phyloP scores from a whole-genome alignment of 1,284 basidiomycete genomes.

The Tranzscheliella williamsii region DNA sequence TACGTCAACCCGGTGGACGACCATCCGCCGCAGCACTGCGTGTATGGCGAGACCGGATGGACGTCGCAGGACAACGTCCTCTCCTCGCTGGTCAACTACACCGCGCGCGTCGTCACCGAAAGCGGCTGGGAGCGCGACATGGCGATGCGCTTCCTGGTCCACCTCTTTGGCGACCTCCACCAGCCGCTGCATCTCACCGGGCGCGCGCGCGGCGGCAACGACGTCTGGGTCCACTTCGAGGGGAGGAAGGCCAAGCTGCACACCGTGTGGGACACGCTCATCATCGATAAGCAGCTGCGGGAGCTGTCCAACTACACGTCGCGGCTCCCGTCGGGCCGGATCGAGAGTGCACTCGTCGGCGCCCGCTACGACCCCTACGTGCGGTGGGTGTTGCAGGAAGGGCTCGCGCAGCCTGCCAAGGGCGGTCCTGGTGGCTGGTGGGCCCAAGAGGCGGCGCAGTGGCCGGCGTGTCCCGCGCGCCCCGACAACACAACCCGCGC shows the following conservation, averaged over 20 bases:
- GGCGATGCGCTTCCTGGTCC: slow-evolving; percentile 84
- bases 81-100: slow-evolving; percentile 49
- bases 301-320: slow-evolving; percentile 74
- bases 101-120: slow-evolving; percentile 30
- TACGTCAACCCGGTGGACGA: slow-evolving; percentile 76
- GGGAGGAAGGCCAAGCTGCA: slow-evolving; percentile 68
- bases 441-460: slow-evolving; percentile 22
- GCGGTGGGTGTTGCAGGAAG: slow-evolving; percentile 82
- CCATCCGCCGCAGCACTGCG: slow-evolving; percentile 74
- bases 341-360: slow-evolving; percentile 76
- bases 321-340: slow-evolving; percentile 68
- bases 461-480: slow-evolving; percentile 45
- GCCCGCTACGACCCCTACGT: slow-evolving; percentile 86
- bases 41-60: slow-evolving; percentile 79
- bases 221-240: slow-evolving; percentile 61
- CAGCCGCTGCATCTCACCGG: slow-evolving; percentile 87
- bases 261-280: slow-evolving; percentile 78
- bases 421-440: slow-evolving; percentile 27
- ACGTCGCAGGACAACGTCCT: slow-evolving; percentile 57
- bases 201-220: slow-evolving; percentile 81
- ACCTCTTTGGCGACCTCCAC: slow-evolving; percentile 88
- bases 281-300: slow-evolving; percentile 80
- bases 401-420: slow-evolving; percentile 61
- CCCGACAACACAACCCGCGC: background rate
- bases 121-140: slow-evolving; percentile 62